Evolutionary conservation across 1,284 basidiomycete genomes (phyloP), one percentile per base, ranked within the genome.

Genomic region (Pseudozyma pruni): DNA sequence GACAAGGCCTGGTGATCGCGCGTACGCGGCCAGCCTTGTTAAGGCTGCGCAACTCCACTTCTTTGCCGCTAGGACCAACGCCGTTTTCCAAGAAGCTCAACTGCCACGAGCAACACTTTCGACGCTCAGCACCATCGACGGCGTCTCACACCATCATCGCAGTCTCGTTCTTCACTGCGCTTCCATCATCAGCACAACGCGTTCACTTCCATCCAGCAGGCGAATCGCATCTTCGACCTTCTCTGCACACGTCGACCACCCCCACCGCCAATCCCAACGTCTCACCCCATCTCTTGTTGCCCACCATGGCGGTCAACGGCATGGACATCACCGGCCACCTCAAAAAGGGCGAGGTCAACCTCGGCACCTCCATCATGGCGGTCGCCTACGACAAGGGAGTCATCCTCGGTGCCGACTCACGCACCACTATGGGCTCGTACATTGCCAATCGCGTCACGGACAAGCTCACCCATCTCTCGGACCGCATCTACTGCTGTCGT

Each of bases 401-500:
- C 56, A 90, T 99, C 72, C 89, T 99, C 63, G 96, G 96, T 34
- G 95, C 95, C 74, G 95, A 98, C 85, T 92, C 91, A 86, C 88
- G 96, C 60, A 98, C 96, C 64, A 98, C 96, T 1, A 96, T 92
- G 37, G 96, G 95, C 63, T 90, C 90, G 83, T 98, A 98, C 85
- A 97, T 98, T 81, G 94, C 94, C 47, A 98, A 98, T 84, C 90
- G 95, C 83, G 96, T 98, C 29, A 98, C 95, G 20, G 95, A 98
- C 87, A 98, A 98, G 85, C 87, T 98, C 60, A 98, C 95, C 3
- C 90, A 94, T 83, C 88, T 98, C 73, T 93, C 97, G 83, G 96
- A 98, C 85, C 92, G 94, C 70, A 92, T 98, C 85, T 98, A 98
- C 86, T 98, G 95, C 85, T 98, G 95, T 88, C 91, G 95, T 25